Evolutionary conservation across 768 basidiomycete species (phyloP), one percentile per base, ranked within the genome.

Genomic region (Suillus brevipes): DNA sequence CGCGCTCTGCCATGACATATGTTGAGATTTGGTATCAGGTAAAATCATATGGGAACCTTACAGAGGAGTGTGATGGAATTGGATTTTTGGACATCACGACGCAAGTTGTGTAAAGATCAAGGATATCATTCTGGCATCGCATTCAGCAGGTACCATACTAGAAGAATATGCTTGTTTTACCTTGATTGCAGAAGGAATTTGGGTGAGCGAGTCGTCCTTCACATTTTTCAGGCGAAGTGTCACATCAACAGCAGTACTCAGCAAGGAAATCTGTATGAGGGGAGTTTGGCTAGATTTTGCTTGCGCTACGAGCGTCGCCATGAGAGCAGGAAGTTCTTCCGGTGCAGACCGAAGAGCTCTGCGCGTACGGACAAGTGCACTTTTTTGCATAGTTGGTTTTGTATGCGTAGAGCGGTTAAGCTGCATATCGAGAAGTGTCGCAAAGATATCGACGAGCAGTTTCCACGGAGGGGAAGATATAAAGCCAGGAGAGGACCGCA

Each of bases 241-340:
- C 16, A 96, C 94, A 67, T 89, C 88, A 59, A 94, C 74, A 1
- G 87, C 82, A 9, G 88, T 83, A 2, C 93, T 87, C 5, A 95
- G 74, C 3, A 98, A 78, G 1, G 89, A 79, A 0, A 83, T 72
- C 18, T 78, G 73, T 31, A 74, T 65, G 13, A 80, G 71, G 0
- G 84, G 78, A 1, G 78, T 78, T 31, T 84, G 77, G 37, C 80
- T 79, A 0, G 84, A 72, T 71, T 88, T 89, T 42, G 84, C 76
- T 7, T 80, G 78, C 1, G 79, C 69, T 36, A 93, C 71, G 7
- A 91, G 76, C 0, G 85, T 83, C 6, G 77, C 75, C 43, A 93
- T 84, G 34, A 91, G 77, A 1, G 65, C 64, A 2, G 79, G 77
- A 18, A 92, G 78, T 31, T 80, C 78, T 42, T 80, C 72, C 5